Base-by-base conservation (phyloP, 2,329 filamentous ascomycete species). In the Diplodia sapinea region DNA sequence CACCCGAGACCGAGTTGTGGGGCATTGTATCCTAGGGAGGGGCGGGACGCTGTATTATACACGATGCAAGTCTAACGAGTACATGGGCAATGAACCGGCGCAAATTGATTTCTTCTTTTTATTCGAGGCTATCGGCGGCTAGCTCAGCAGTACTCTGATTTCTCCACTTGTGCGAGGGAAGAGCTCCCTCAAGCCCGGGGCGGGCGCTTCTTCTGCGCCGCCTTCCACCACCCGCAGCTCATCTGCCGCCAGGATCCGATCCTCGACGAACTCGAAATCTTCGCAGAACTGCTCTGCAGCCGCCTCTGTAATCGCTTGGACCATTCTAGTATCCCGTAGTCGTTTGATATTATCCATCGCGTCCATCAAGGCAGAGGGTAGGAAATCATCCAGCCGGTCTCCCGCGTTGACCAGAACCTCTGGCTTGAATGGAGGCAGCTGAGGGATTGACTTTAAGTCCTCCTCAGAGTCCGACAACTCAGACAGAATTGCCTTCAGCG, bases 321-420 rank as follows among this genome's bases (percentile, higher is more conserved):
- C 90, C 68, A 96, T 81, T 12, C 84, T 84, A 1, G 91, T 87
- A 73, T 92, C 91, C 70, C 91, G 88, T 1, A 99, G 80, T 51
- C 87, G 83, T 70, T 89, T 90, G 31, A 98, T 79, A 69, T 93
- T 92, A 62, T 95, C 91, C 72, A 92, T 88, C 2, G 94, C 94
- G 76, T 99, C 95, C 84, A 97, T 94, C 36, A 97, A 84, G 2
- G 94, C 95, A 1, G 93, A 96, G 0, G 95, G 94, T 29, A 99
- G 82, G 80, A 98, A 99, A 69, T 93, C 89, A 74, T 99, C 95
- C 7, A 99, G 83, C 50, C 85, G 86, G 73, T 94, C 91, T 73
- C 92, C 92, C 2, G 90, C 88, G 61, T 83, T 80, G 1, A 85
- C 80, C n/a, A 98, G 82, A 0, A 84, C 79, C 5, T 84, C 80